Base-by-base conservation (phyloP, 805 yeast genomes). In the Wickerhamiella cacticola region DNA sequence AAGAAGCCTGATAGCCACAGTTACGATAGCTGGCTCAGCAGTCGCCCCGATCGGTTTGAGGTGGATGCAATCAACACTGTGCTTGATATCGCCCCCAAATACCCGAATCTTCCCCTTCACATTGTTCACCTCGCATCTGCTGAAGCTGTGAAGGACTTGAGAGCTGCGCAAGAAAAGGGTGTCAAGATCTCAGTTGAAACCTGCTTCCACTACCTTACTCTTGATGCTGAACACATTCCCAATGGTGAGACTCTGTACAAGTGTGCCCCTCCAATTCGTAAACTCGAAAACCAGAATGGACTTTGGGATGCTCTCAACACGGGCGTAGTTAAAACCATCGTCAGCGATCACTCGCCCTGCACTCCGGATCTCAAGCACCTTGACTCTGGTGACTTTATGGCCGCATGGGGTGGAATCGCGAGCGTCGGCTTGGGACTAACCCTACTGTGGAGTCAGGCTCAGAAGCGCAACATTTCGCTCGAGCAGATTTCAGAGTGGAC, bases 361-460 rank as follows among this genome's bases (percentile, higher is more conserved):
- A 85, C 95, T 0, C 95, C 96, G 0, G 84, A 85, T 52, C 69
- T 88, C 59, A 88, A 88, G 64, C 82, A 82, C 19, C 68, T 87
- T 46, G 81, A 78, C 13, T 71, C 75, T 50, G 96, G 96, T 38
- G 95, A 89, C 61, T 88, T 88, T 63, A 77, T 86, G 60, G 74
- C 78, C 35, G 95, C 96, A 1, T 88, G 97, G 97, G 97, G 96
- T 40, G 97, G 97, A 18, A 85, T 88, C 35, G 74, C 95, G 1
- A 83, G 95, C 1, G 92, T 88, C 31, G 97, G 97, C 0, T 75
- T 89, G 35, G 96, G 96, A 0, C 71, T 88, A 41, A 82, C 94
- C 0, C 71, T 87, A 31, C 64, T 88, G 46, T 79, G 75, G 71
- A 83, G 95, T 1, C 53, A 80, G 56, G 86, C 68, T 28, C 57